Evolutionary conservation across 2,329 filamentous ascomycete genomes (phyloP), one percentile per base, ranked within the genome.

Genomic region (Aureobasidium zeae): DNA sequence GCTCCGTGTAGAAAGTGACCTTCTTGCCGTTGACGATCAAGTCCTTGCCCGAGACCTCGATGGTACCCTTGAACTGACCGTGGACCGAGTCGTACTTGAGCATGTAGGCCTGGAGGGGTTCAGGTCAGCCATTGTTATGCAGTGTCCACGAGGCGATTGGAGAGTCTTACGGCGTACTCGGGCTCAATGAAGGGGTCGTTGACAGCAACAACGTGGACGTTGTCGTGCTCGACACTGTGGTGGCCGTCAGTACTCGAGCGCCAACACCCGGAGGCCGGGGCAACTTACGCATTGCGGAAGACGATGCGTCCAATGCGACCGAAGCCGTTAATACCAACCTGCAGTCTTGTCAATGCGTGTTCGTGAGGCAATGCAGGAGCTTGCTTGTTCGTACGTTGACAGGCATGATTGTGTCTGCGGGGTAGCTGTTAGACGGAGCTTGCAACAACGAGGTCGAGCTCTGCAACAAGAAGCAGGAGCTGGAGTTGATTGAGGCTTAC

Each of bases 101-200:
- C 91, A 96, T 96, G 81, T 96, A 96, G 66, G 84, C 86, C 87
- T 94, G 53, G 26, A n/a, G 12, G 26, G 29, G 9, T 20, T 17
- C 7, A 20, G 12, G 20, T 49, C 20, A 49, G 48, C 26, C 16
- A 12, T 13, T 37, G 32, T 45, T 15, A 8, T 30, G 31, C 31
- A 5, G 11, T 26, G 32, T 21, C 7, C 16, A 16, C 10, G 3
- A 8, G 21, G 10, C 4, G 25, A 10, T 11, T 13, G 16, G 21
- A 32, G 49, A 25, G 29, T 83, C 87, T 76, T 81, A 94, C 89
- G 69, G 91, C 91, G 73, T 96, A 96, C 70, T 88, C 74, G 62
- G 85, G 79, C 73, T 95, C 88, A 73, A 98, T 96, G 83, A 98
- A 96, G 60, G 91, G 91, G 70, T 96, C 91, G 78, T 98, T 96